Evolutionary conservation across 1,284 basidiomycete species (phyloP).

Genomic region (Cerrena zonata): DNA sequence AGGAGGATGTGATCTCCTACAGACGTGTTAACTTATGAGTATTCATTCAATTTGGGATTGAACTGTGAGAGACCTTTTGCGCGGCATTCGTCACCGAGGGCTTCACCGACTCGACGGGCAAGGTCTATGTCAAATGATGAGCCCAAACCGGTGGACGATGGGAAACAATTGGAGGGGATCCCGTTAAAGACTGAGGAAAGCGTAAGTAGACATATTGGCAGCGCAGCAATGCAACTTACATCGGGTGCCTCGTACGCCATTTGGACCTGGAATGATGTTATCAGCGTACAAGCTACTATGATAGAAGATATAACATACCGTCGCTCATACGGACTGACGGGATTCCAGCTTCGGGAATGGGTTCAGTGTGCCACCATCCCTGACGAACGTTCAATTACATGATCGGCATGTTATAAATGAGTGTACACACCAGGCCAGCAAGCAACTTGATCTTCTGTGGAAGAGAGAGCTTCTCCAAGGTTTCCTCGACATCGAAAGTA

Average conservation of each 20-base stretch:
- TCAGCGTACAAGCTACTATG: neutral
- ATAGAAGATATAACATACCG: slow-evolving; percentile 28
- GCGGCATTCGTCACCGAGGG: slow-evolving; percentile 56
- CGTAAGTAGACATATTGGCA: neutral
- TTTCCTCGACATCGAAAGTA: slow-evolving; percentile 35
- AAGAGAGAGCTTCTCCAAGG: slow-evolving; percentile 33
- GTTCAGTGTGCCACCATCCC: slow-evolving; percentile 67
- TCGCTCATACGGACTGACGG: slow-evolving; percentile 68
- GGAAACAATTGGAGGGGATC: slow-evolving; percentile 43
- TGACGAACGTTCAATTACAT: neutral
- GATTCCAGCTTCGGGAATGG: slow-evolving; percentile 51
- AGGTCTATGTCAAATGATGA: slow-evolving; percentile 66
- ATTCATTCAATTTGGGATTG: slow-evolving; percentile 62
- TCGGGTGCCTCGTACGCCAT: slow-evolving; percentile 46
- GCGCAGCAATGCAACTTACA: slow-evolving; percentile 26
- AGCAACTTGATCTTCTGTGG: slow-evolving; percentile 41
- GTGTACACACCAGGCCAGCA: slow-evolving; percentile 30
- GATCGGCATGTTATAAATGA: neutral
- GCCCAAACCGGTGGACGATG: slow-evolving; percentile 57
- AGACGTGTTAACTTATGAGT: slow-evolving; percentile 23
- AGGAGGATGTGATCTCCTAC: slow-evolving; percentile 36
- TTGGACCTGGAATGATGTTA: slow-evolving; percentile 34
- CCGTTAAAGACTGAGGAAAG: slow-evolving; percentile 39
- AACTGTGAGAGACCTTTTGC: slow-evolving; percentile 56
- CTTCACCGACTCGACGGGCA: slow-evolving; percentile 52